Evolutionary conservation across 2,329 filamentous ascomycete species (phyloP), one percentile per base, ranked within the genome.

Genomic region (Paraphaeosphaeria minitans): DNA sequence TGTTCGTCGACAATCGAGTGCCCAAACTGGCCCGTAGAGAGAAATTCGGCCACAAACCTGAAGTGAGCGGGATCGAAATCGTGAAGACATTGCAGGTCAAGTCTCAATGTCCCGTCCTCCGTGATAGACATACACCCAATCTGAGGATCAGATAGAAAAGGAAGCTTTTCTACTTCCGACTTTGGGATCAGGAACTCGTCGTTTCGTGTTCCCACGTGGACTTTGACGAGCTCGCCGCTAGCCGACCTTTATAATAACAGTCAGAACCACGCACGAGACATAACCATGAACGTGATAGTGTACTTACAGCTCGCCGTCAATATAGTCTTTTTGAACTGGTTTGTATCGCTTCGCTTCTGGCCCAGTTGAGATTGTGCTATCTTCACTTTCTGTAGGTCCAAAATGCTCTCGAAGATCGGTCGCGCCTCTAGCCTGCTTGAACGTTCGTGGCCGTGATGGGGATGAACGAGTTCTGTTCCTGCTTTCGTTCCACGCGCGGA

Each of bases 41-140:
- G 56, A 29, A 55, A 76, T n/a, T 75, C 66, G 1, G 69, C 72
- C 0, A 65, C 61, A 10, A 62, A 61, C 2, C 53, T 16, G 46
- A 76, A 76, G n/a, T 70, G 64, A 0, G 54, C 61, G 1, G 66
- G 63, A 0, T 61, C 14, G 14, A 74, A 64, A 0, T 60, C 21
- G 1, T 3, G 2, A 1, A 75, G 63, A 6, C 48, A 45, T 0
- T 68, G 69, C 19, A 69, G 59, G 1, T 54, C 24, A 5, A 72
- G 59, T 16, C 59, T 56, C 60, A 61, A 71, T 0, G 62, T 62
- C 1, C 62, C 63, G 1, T 62, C 55, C 2, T 66, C 60, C 4
- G 60, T 63, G 1, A 59, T 56, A 0, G 8, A 49, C 37, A 72
- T 55, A 41, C 59, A 57, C 3, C 61, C 66, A 0, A 51, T 52